These are phyloP conservation scores for Leucoagaricus sp. DNA, from an alignment of 1,284 basidiomycete species.

Conservation along the genomic window DNA sequence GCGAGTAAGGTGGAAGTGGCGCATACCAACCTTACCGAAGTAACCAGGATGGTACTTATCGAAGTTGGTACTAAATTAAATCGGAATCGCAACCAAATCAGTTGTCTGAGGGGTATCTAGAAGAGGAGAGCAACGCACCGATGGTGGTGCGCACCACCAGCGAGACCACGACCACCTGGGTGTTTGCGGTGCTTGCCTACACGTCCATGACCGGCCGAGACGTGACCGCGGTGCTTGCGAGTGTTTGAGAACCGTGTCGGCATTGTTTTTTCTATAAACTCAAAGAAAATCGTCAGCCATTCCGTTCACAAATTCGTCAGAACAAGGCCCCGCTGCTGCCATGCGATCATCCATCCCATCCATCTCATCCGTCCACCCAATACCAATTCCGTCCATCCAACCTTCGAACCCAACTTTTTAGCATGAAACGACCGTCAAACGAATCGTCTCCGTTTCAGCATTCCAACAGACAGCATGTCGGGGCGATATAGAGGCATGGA, in stretches of 20 bases:
- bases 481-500: constrained; percentile 15
- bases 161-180: constrained; percentile 99
- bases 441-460: not conserved
- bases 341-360: not conserved
- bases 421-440: constrained; percentile 21
- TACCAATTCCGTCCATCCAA: constrained; percentile 34
- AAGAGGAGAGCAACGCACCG: constrained; percentile 54
- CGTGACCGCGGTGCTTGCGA: constrained; percentile 98
- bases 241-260: constrained; percentile 95
- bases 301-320: not conserved
- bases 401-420: constrained; percentile 33
- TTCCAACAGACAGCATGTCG: constrained; percentile 7
- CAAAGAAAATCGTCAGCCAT: constrained; percentile 19
- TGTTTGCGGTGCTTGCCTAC: constrained; percentile 99
- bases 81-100: constrained; percentile 8
- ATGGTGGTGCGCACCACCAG: constrained; percentile 99
- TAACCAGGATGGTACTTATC: constrained; percentile 98
- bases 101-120: not conserved
- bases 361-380: constrained; percentile 43
- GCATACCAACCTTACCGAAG: constrained; percentile 99
- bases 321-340: too few species aligned
- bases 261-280: constrained; percentile 67
- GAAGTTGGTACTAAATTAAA: constrained; percentile 69
- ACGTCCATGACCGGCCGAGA: constrained; percentile 99
- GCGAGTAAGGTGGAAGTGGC: constrained; percentile 94